phyloP scores from a whole-genome alignment of 345 rosid species.

The Pistacia vera region DNA sequence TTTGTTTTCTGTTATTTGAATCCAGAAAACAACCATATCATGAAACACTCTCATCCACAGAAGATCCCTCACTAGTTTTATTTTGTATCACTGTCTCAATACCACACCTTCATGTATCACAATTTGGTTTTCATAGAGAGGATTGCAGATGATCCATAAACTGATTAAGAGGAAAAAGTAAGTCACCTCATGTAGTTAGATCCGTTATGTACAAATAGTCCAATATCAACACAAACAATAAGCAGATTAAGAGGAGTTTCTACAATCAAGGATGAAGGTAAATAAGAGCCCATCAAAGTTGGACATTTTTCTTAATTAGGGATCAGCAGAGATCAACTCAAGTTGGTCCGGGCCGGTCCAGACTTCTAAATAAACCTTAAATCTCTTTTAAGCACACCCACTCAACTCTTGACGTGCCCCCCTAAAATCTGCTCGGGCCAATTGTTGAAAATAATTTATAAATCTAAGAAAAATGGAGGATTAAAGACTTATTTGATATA shows the following conservation, averaged over 20 bases:
- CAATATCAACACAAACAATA: slow-evolving; percentile 46
- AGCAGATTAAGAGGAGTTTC: not conserved
- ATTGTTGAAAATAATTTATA: too few species aligned
- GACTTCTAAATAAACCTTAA: too few species aligned
- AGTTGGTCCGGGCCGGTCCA: too few species aligned
- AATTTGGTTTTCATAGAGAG: not conserved
- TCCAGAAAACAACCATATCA: slow-evolving; percentile 56
- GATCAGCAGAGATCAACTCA: too few species aligned
- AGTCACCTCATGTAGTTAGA: slow-evolving; percentile 24
- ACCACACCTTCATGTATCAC: slow-evolving; percentile 22
- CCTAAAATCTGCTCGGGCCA: too few species aligned
- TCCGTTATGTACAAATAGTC: slow-evolving; percentile 41
- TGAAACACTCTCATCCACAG: slow-evolving; percentile 22
- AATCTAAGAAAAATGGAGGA: too few species aligned
- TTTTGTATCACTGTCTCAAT: slow-evolving; percentile 35
- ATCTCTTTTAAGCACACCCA: too few species aligned
- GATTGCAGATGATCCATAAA: not conserved
- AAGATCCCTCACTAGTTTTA: slow-evolving; percentile 6
- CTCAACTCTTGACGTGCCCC: too few species aligned
- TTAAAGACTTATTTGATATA: too few species aligned
- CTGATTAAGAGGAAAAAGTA: not conserved
- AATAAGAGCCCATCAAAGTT: not conserved
- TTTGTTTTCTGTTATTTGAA: slow-evolving; percentile 52
- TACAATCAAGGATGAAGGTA: not conserved
- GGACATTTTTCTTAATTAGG: too few species aligned